phyloP scores from a whole-genome alignment of 169 alveolate species.

The Plasmodium yoelii region DNA sequence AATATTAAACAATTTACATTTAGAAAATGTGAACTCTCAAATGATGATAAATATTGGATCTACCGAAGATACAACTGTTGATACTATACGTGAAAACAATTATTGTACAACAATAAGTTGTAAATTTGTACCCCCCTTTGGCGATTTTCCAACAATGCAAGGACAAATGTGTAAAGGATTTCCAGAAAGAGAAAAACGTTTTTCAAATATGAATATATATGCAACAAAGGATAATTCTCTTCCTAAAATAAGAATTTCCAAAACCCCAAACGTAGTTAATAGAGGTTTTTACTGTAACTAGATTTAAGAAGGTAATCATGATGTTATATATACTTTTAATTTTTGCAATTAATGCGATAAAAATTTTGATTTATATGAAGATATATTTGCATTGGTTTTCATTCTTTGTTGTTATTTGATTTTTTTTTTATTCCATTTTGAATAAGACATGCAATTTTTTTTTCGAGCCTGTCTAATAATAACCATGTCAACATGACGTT shows the following conservation, averaged over 20 bases:
- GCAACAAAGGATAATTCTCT: slow-evolving; percentile 28
- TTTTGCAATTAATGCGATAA: background rate
- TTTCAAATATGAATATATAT: slow-evolving; percentile 36
- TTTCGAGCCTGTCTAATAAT: too few species aligned
- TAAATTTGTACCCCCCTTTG: slow-evolving; percentile 41
- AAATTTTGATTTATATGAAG: background rate
- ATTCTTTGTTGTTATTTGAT: too few species aligned
- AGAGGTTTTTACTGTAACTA: slow-evolving; percentile 60
- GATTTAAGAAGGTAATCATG: slow-evolving; percentile 19
- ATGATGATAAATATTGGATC: slow-evolving; percentile 38
- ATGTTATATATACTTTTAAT: too few species aligned
- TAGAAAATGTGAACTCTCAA: slow-evolving; percentile 18
- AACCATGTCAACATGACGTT: too few species aligned
- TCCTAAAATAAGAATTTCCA: slow-evolving; percentile 72
- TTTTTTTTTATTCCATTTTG: background rate
- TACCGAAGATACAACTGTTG: slow-evolving; percentile 44
- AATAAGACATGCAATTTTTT: background rate
- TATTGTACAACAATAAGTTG: slow-evolving; percentile 53
- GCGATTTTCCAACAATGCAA: slow-evolving; percentile 11
- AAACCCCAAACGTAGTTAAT: slow-evolving; percentile 47
- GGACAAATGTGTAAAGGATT: slow-evolving; percentile 15
- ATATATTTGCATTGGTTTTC: too few species aligned
- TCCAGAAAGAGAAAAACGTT: slow-evolving; percentile 53
- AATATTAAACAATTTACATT: slow-evolving; percentile 32
- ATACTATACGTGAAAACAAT: slow-evolving; percentile 24